Evolutionary conservation across 2,329 filamentous ascomycete species (phyloP).

Genomic region (Mycosphaerella arachidis): DNA sequence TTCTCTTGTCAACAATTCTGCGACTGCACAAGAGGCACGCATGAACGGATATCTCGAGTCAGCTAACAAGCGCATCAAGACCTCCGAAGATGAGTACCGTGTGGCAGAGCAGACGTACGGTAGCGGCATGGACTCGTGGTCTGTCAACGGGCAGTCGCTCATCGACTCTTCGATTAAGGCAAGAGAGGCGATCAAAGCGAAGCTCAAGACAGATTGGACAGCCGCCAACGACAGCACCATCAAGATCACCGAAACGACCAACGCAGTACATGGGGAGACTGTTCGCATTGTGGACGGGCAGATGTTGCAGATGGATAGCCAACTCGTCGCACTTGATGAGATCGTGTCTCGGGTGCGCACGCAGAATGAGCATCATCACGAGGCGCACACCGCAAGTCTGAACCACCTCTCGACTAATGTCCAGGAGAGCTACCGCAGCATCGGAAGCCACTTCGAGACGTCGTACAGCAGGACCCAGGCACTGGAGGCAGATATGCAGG

Average conservation of each 20-base stretch:
- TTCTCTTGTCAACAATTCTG: conserved; percentile 68
- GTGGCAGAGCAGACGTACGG: conserved; percentile 60
- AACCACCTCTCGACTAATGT: conserved; percentile 62
- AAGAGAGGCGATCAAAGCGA: conserved; percentile 71
- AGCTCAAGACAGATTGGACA: conserved; percentile 81
- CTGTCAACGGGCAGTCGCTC: conserved; percentile 62
- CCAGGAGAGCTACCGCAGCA: conserved; percentile 66
- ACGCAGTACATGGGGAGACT: conserved; percentile 85
- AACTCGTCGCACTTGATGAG: conserved; percentile 85
- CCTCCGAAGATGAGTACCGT: conserved; percentile 50
- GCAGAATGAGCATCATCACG: conserved; percentile 75
- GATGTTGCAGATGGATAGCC: conserved; percentile 76
- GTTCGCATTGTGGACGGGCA: conserved; percentile 86
- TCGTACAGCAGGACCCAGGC: conserved; percentile 64
- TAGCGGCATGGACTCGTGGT: conserved; percentile 70
- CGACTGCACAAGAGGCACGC: conserved; percentile 67
- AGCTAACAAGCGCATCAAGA: conserved; percentile 52
- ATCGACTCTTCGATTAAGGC: conserved; percentile 68
- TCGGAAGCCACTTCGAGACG: conserved; percentile 65
- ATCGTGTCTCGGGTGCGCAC: conserved; percentile 78
- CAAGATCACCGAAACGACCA: conserved; percentile 78
- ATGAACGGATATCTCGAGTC: conserved; percentile 61
- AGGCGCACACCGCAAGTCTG: conserved; percentile 64
- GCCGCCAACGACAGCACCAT: conserved; percentile 73
- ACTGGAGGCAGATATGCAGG: conserved; percentile 64